Percentiles rank a stretch among this genome's conserved stretches.
These are phyloP conservation scores for Neurospora sp. DNA, from an alignment of 495 filamentous ascomycete species.

Conservation along the genomic window DNA sequence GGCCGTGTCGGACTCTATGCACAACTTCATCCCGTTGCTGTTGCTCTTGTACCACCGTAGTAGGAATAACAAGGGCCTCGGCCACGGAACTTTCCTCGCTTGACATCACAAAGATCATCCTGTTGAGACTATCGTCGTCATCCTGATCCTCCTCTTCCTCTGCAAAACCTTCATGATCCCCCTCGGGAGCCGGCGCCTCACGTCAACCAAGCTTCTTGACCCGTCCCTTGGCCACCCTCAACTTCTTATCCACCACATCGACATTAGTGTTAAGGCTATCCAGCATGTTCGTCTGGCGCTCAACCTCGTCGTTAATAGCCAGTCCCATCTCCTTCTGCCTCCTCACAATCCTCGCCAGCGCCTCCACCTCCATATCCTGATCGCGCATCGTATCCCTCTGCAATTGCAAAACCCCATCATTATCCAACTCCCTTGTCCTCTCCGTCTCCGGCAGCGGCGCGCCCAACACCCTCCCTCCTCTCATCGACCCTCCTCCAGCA, in stretches of 20 bases:
- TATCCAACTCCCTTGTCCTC: constrained; percentile 79
- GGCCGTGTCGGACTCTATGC: background rate
- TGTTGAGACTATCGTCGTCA: background rate
- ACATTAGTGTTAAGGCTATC: constrained; percentile 65
- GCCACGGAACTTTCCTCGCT: background rate
- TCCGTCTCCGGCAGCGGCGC: constrained; percentile 72
- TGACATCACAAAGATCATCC: background rate
- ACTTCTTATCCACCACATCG: constrained; percentile 62
- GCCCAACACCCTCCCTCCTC: constrained; percentile 64
- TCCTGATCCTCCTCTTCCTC: background rate
- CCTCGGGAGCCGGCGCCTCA: constrained; percentile 11
- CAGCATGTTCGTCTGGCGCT: constrained; percentile 75
- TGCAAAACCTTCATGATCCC: background rate
- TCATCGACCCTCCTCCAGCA: background rate
- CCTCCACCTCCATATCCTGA: constrained; percentile 74
- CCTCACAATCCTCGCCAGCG: constrained; percentile 64
- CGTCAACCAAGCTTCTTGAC: constrained; percentile 53
- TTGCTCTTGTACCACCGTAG: background rate
- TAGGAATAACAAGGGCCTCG: background rate
- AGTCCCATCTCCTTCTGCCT: constrained; percentile 80
- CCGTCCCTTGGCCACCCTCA: constrained; percentile 72
- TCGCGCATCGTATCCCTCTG: constrained; percentile 75
- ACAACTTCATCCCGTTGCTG: background rate
- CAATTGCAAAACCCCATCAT: constrained; percentile 76
- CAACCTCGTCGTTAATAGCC: constrained; percentile 76